Evolutionary conservation across 805 yeast species (phyloP), one percentile per base, ranked within the genome.

Genomic region (Cyberlindnera xishuangbannaensis): DNA sequence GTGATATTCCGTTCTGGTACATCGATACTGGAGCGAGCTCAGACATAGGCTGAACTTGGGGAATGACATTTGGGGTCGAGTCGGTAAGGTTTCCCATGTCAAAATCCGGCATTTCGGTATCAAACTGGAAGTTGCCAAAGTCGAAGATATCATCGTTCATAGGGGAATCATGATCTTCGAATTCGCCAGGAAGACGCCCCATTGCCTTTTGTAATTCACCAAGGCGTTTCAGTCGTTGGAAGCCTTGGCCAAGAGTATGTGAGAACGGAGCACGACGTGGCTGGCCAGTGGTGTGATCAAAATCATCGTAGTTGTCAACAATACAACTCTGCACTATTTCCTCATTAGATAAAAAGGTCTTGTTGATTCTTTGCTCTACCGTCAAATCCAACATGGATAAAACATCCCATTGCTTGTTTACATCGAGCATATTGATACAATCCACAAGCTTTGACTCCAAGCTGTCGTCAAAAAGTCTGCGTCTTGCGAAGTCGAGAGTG

Each of bases 321-420:
- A 73, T 64, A 40, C 82, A 74, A 47, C 80, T 70, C 17, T 75
- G 73, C 3, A 77, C 73, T 28, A 77, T 65, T 45, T 78, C 83
- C 33, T 69, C 77, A 27, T 73, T 73, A 14, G 82, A 74, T 9
- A 71, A 61, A 44, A 76, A 78, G 27, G 64, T 53, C 24, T 61
- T 54, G 41, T 48, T 51, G 32, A 56, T 59, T 38, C 64, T 67
- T 27, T 59, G 61, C 43, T 68, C 73, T 10, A 63, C 53, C 22
- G 61, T 50, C 19, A 78, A 55, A 25, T 76, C 78, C 28, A 76
- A 44, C 24, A 78, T 51, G 40, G 72, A 71, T 30, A 70, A 70
- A 18, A 69, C 59, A 34, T 73, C 76, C 83, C 83, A 78, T 16
- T 74, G 67, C 32, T 72, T 64, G 11, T 59, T 66, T 12, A 73